These are phyloP conservation scores for Candida pini DNA, from an alignment of 805 yeast genomes.

Conservation along the genomic window DNA sequence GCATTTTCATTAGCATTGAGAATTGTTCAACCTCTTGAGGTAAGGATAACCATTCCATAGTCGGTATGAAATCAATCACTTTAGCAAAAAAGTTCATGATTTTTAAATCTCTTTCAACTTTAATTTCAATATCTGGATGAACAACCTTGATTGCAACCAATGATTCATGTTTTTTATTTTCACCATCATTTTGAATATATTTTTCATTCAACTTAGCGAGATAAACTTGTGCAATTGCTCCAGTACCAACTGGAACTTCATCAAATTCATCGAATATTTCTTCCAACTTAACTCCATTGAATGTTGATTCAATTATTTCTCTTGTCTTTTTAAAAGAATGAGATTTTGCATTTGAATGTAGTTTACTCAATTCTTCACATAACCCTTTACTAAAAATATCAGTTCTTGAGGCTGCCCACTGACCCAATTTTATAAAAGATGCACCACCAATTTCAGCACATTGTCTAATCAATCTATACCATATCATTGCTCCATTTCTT, in stretches of 20 bases:
- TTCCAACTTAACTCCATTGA: conserved; percentile 48
- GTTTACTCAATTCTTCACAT: conserved; percentile 67
- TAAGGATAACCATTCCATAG: conserved; percentile 95
- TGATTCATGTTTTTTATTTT: conserved; percentile 33
- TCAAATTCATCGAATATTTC: conserved; percentile 78
- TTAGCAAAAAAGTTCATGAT: conserved; percentile 82
- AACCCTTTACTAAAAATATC: conserved; percentile 80
- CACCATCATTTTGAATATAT: conserved; percentile 27
- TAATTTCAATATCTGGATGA: conserved; percentile 77
- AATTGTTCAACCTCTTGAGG: conserved; percentile 94
- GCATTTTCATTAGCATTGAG: conserved; percentile 77
- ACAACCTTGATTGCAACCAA: conserved; percentile 87
- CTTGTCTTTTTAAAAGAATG: conserved; percentile 65
- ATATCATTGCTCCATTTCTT: conserved; percentile 57
- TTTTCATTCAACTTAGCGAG: conserved; percentile 54
- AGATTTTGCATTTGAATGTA: conserved; percentile 79
- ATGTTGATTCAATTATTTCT: conserved; percentile 50
- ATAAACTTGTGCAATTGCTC: conserved; percentile 97
- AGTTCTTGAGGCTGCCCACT: conserved; percentile 98
- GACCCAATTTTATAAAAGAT: conserved; percentile 86
- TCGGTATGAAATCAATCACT: conserved; percentile 67
- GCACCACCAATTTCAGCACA: conserved; percentile 87
- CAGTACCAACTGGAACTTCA: conserved; percentile 84
- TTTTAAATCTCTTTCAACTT: conserved; percentile 71
- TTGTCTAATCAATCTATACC: conserved; percentile 64